Evolutionary conservation across 768 basidiomycete species (phyloP), one percentile per base, ranked within the genome.

Genomic region (Termitomyces sp.): DNA sequence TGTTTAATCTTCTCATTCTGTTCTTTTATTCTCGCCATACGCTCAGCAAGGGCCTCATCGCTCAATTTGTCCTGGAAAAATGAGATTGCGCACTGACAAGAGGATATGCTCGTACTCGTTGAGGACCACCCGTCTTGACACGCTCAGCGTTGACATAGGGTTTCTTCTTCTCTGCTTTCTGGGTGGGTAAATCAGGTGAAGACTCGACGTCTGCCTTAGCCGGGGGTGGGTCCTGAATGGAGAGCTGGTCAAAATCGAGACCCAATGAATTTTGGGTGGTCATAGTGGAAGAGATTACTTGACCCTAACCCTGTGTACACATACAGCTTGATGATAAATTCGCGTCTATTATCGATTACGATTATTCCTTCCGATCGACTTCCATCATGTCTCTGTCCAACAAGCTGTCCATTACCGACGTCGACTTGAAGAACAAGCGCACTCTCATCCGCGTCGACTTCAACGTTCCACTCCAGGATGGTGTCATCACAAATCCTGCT

Each of bases 361-460:
- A 49, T 50, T 36, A 53, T 54, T 61, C 54, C 47, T 61, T 60
- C 58, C 49, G 11, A 60, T 60, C 65, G 35, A 54, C 53, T 18
- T 38, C 51, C 56, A 81, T 73, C 68, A 87, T 98, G 95, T 97
- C 94, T 58, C 88, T 98, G 72, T 87, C 95, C 26, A 94, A 88
- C 77, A 98, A 98, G 74, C 84, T 98, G 64, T 82, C 90, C 60
- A 92, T 98, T 75, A 90, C 86, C 60, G 96, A 98, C 74, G 78
- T 96, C 69, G 83, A 88, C 65, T 86, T 98, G 80, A 84, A 84
- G 63, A 88, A 78, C 67, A 93, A 90, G 73, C 90, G 91, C 62
- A 91, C 94, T 65, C 88, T 96, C 68, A 91, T 96, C 69, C 90
- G 93, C 65, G 94, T 95, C 63, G 94, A 96, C 78, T 96, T 96